Evolutionary conservation across 2,329 filamentous ascomycete genomes (phyloP).

Genomic region (Pseudocercospora pini-densiflorae): DNA sequence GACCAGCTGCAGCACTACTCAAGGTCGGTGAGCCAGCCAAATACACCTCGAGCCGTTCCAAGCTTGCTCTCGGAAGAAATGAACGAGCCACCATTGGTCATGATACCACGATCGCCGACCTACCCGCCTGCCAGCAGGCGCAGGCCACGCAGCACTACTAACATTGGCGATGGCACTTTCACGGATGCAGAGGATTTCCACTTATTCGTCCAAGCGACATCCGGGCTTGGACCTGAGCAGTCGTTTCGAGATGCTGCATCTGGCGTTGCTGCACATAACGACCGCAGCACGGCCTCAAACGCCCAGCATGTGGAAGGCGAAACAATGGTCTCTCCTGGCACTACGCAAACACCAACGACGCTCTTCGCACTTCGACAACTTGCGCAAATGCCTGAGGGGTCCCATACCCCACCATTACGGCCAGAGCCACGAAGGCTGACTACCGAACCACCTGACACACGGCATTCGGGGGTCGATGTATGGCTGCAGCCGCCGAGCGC

Average conservation of each 20-base stretch:
- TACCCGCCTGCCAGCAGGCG: conserved; percentile 25
- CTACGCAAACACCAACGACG: conserved; percentile 34
- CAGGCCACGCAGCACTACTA: conserved; percentile 20
- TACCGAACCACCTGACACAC: conserved; percentile 1
- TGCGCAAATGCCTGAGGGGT: conserved; percentile 31
- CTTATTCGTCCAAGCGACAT: conserved; percentile 40
- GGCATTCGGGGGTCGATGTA: conserved; percentile 23
- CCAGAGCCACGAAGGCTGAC: conserved; percentile 8
- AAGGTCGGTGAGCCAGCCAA: conserved; percentile 36
- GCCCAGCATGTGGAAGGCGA: not conserved
- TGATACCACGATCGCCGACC: conserved; percentile 26
- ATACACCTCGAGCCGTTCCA: conserved; percentile 26
- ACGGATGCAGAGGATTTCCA: conserved; percentile 37
- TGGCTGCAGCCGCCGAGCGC: conserved; percentile 30
- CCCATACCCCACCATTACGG: conserved; percentile 9
- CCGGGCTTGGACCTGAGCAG: conserved; percentile 36
- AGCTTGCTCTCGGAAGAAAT: conserved; percentile 6
- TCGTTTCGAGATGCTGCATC: conserved; percentile 18
- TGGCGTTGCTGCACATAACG: conserved; percentile 2
- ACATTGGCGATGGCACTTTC: conserved; percentile 32
- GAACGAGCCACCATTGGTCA: conserved; percentile 17
- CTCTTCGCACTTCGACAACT: conserved; percentile 33
- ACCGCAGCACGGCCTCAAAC: conserved; percentile 1
- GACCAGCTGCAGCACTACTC: conserved; percentile 17
- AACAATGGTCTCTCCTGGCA: conserved; percentile 27